These are phyloP conservation scores for Dillenia turbinata DNA, from an alignment of 164 flowering plant species.

Conservation along the genomic window DNA sequence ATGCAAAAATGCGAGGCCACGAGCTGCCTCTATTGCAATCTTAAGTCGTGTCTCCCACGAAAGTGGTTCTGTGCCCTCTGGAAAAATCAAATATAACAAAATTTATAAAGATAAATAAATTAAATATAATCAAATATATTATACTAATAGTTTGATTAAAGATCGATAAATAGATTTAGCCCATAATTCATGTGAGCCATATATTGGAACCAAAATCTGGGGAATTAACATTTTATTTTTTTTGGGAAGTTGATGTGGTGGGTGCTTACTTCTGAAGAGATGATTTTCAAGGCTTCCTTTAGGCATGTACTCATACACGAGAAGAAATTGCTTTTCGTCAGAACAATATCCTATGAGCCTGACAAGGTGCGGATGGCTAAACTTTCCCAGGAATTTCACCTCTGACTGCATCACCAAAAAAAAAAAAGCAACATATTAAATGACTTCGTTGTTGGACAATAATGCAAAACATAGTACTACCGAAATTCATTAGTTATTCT, in stretches of 20 bases:
- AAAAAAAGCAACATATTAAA: not conserved
- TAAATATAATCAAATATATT: too few species aligned
- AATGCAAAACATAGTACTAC: too few species aligned
- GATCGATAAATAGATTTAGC: too few species aligned
- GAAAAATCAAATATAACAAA: too few species aligned
- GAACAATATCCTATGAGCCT: conserved; percentile 1
- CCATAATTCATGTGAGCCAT: too few species aligned
- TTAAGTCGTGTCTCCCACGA: not conserved
- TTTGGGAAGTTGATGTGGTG: not conserved
- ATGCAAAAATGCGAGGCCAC: conserved; percentile 12
- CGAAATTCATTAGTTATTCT: too few species aligned
- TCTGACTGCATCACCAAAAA: not conserved
- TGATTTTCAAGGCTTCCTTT: conserved; percentile 13
- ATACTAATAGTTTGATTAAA: too few species aligned
- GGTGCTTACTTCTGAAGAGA: conserved; percentile 3
- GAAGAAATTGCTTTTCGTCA: not conserved
- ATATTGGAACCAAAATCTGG: too few species aligned
- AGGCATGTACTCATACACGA: conserved; percentile 11
- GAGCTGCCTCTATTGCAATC: conserved; percentile 14
- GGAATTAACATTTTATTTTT: too few species aligned
- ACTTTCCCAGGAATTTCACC: not conserved
- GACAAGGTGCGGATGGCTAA: conserved; percentile 1
- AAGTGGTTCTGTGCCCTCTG: too few species aligned
- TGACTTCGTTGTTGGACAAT: too few species aligned
- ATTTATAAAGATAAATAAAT: too few species aligned